Evolutionary conservation across 2,329 filamentous ascomycete species (phyloP).

Genomic region (Cercospora sp.): DNA sequence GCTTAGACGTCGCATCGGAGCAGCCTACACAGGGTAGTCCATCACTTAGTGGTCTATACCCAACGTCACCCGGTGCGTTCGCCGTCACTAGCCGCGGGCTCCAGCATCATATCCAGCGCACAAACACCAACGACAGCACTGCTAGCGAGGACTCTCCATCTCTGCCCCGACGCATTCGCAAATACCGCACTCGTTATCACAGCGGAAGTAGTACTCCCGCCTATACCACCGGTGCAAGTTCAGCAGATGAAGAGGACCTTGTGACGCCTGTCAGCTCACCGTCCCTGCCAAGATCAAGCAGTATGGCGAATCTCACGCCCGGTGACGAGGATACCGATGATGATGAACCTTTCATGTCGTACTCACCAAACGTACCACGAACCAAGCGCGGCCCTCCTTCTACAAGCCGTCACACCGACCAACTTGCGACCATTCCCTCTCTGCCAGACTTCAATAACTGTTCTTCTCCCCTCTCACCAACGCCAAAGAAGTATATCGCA

Average conservation of each 20-base stretch:
- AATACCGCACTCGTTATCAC: conserved; percentile 7
- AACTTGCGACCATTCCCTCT: conserved; percentile 33
- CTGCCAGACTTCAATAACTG: conserved; percentile 5
- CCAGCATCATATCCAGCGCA: conserved; percentile 27
- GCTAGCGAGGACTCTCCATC: conserved; percentile 18
- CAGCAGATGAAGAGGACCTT: conserved; percentile 31
- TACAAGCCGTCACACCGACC: conserved; percentile 30
- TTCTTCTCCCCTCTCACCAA: neutral
- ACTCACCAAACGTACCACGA: conserved; percentile 3
- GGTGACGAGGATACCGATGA: neutral
- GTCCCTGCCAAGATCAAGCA: conserved; percentile 3
- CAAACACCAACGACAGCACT: conserved; percentile 22
- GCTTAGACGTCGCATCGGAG: neutral
- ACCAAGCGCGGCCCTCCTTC: conserved; percentile 23
- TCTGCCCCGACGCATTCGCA: neutral
- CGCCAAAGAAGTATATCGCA: neutral
- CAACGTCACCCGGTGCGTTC: conserved; percentile 26
- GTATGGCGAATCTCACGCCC: conserved; percentile 6
- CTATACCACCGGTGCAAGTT: conserved; percentile 24
- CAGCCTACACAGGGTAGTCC: conserved; percentile 4
- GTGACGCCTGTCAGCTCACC: conserved; percentile 25
- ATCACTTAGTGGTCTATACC: conserved; percentile 13
- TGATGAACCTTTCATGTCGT: neutral
- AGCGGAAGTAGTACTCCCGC: conserved; percentile 31
- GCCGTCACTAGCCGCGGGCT: conserved; percentile 33